Percentiles rank a stretch among this genome's conserved stretches.
phyloP scores from a whole-genome alignment of 805 yeast genomes.

The Saccharomyces eubayanus region DNA sequence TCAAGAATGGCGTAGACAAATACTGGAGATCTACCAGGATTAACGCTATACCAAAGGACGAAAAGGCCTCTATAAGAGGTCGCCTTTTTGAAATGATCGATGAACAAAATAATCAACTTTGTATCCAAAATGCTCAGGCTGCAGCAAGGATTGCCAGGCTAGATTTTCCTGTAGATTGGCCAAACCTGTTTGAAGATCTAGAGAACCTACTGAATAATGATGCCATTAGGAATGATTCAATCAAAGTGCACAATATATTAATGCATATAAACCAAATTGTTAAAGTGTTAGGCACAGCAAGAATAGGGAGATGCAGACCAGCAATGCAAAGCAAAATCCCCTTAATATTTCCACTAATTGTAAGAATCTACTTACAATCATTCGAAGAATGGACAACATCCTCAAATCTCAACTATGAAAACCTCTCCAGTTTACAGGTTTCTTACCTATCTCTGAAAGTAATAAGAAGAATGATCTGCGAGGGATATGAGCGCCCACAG shows the following conservation, averaged over 20 bases:
- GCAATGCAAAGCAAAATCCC: slow-evolving; percentile 71
- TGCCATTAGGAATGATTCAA: slow-evolving; percentile 37
- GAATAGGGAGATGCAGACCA: slow-evolving; percentile 75
- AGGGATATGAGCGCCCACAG: slow-evolving; percentile 67
- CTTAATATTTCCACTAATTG: slow-evolving; percentile 48
- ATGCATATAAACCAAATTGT: slow-evolving; percentile 68
- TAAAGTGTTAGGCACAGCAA: slow-evolving; percentile 62
- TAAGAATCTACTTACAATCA: slow-evolving; percentile 48
- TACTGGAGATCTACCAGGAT: slow-evolving; percentile 71
- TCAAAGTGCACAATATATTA: slow-evolving; percentile 54
- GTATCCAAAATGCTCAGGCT: slow-evolving; percentile 79
- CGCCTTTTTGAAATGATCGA: slow-evolving; percentile 51
- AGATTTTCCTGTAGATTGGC: slow-evolving; percentile 89
- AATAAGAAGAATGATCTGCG: slow-evolving; percentile 62
- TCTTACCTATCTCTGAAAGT: slow-evolving; percentile 73
- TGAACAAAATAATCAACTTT: slow-evolving; percentile 66
- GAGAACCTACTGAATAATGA: slow-evolving; percentile 39
- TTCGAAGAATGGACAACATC: slow-evolving; percentile 56
- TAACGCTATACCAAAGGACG: slow-evolving; percentile 51
- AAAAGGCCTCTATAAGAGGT: slow-evolving; percentile 54
- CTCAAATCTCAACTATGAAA: slow-evolving; percentile 30
- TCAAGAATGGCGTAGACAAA: slow-evolving; percentile 80
- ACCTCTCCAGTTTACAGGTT: slow-evolving; percentile 52
- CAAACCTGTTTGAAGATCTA: slow-evolving; percentile 61
- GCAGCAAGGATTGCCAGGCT: slow-evolving; percentile 67